These are phyloP conservation scores for Corylus avellana DNA, from an alignment of 306 rosid genomes.

Conservation along the genomic window DNA sequence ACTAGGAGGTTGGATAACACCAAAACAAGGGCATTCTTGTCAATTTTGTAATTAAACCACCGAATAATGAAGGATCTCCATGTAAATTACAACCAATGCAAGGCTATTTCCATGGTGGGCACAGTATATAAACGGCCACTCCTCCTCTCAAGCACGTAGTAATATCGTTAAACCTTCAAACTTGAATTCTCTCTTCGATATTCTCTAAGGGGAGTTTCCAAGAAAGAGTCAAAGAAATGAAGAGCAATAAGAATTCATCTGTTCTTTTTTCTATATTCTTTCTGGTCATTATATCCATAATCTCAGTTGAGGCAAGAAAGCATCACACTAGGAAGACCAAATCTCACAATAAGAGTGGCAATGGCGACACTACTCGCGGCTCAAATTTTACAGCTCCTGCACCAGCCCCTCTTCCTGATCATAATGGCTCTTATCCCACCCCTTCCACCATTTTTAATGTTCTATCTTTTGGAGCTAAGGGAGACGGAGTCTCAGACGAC, in stretches of 20 bases:
- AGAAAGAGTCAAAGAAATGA: slow-evolving; percentile 36
- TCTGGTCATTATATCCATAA: slow-evolving; percentile 29
- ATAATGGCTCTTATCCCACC: slow-evolving; percentile 23
- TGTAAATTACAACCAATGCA: slow-evolving; percentile 16
- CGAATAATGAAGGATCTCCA: background rate
- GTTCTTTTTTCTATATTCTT: slow-evolving; percentile 37
- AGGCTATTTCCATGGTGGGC: slow-evolving; percentile 32
- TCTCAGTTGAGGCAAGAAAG: slow-evolving; percentile 72
- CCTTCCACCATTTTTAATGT: slow-evolving; percentile 45
- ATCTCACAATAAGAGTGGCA: slow-evolving; percentile 33
- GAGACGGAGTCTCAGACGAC: slow-evolving; percentile 78
- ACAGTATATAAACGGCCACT: slow-evolving; percentile 31
- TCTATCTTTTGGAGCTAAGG: slow-evolving; percentile 80
- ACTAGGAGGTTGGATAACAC: too few relatives aligned
- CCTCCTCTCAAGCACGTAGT: slow-evolving; percentile 10
- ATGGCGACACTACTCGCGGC: slow-evolving; percentile 24
- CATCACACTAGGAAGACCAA: slow-evolving; percentile 46
- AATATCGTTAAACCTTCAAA: slow-evolving; percentile 9
- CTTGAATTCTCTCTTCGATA: slow-evolving; percentile 6
- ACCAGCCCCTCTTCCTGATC: slow-evolving; percentile 50
- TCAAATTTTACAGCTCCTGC: slow-evolving; percentile 42
- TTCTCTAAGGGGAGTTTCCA: background rate
- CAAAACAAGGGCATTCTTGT: too few relatives aligned
- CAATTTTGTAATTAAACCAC: background rate
- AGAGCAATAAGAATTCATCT: slow-evolving; percentile 37